phyloP scores from a whole-genome alignment of 2,329 filamentous ascomycete species.

The Apiospora sp. region DNA sequence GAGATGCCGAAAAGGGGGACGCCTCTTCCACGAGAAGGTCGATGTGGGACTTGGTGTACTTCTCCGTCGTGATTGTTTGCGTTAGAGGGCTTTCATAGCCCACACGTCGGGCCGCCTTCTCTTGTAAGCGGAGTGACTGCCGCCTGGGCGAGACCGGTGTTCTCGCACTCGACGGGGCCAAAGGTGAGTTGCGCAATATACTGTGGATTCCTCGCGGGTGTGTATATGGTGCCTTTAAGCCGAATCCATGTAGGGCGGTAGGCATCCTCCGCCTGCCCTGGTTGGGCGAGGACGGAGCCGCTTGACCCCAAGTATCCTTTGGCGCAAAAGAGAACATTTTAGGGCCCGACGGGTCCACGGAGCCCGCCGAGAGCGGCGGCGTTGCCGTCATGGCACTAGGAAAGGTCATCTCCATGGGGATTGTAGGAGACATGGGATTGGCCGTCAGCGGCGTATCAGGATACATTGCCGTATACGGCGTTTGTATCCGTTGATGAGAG shows the following conservation, averaged over 20 bases:
- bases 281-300: slow-evolving; percentile 43
- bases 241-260: slow-evolving; percentile 38
- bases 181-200: slow-evolving; percentile 72
- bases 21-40: slow-evolving; percentile 67
- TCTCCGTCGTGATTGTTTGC: slow-evolving; percentile 69
- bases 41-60: slow-evolving; percentile 69
- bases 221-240: slow-evolving; percentile 59
- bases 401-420: slow-evolving; percentile 54
- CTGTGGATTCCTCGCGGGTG: slow-evolving; percentile 67
- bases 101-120: slow-evolving; percentile 63
- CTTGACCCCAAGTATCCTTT: slow-evolving; percentile 41
- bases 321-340: slow-evolving; percentile 57
- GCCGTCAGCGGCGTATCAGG: slow-evolving; percentile 64
- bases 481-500: slow-evolving; percentile 46
- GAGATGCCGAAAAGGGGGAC: slow-evolving; percentile 55
- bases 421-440: slow-evolving; percentile 56
- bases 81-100: slow-evolving; percentile 69
- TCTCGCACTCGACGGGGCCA: slow-evolving; percentile 59
- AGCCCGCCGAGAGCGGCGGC: slow-evolving; percentile 63
- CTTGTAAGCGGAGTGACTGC: slow-evolving; percentile 61
- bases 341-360: slow-evolving; percentile 51
- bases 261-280: slow-evolving; percentile 49
- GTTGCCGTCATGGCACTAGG: slow-evolving; percentile 67
- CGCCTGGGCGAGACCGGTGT: slow-evolving; percentile 62
- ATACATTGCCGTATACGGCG: slow-evolving; percentile 54